Evolutionary conservation across 2,329 filamentous ascomycete species (phyloP).

Genomic region (Huntiella abstrusa): DNA sequence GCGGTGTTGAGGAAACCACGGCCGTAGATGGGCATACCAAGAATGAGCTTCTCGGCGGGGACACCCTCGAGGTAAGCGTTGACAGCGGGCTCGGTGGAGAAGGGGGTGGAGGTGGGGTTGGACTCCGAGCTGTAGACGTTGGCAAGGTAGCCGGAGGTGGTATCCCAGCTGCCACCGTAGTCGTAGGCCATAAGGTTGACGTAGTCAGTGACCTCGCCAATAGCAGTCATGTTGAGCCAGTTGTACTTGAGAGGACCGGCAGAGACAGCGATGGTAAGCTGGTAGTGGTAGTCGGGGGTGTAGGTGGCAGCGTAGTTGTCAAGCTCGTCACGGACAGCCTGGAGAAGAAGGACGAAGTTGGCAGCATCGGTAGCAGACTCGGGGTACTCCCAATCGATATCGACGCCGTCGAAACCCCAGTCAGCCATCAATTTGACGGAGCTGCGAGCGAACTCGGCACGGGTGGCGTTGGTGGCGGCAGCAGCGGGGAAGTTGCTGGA

Average conservation of each 20-base stretch:
- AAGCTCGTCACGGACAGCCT: slow-evolving; percentile 26
- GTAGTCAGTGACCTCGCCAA: slow-evolving; percentile 31
- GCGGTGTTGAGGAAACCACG: slow-evolving; percentile 42
- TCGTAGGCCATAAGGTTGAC: slow-evolving; percentile 57
- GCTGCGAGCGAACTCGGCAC: slow-evolving; percentile 47
- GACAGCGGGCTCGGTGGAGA: slow-evolving; percentile 47
- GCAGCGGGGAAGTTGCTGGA: slow-evolving; percentile 55
- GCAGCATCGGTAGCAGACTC: slow-evolving; percentile 21
- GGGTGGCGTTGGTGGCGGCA: slow-evolving; percentile 40
- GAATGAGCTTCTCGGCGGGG: slow-evolving; percentile 44
- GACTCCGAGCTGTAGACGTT: slow-evolving; percentile 43
- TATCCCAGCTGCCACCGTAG: slow-evolving; percentile 51
- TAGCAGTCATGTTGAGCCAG: slow-evolving; percentile 25
- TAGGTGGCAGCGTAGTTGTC: slow-evolving; percentile 28
- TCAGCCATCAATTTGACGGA: slow-evolving; percentile 55
- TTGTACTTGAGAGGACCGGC: slow-evolving; percentile 30
- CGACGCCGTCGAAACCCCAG: slow-evolving; percentile 40
- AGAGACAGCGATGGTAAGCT: slow-evolving; percentile 33
- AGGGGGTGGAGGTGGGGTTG: slow-evolving; percentile 45
- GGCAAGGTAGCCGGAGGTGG: slow-evolving; percentile 45
- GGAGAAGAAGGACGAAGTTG: slow-evolving; percentile 27
- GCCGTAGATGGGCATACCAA: slow-evolving; percentile 70
- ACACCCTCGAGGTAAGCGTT: slow-evolving; percentile 48
- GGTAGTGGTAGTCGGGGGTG: slow-evolving; percentile 30
- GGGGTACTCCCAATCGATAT: slow-evolving; percentile 24